These are phyloP conservation scores for Phytophthora aleatoria DNA, from an alignment of 352 stramenopile species.

Conservation along the genomic window DNA sequence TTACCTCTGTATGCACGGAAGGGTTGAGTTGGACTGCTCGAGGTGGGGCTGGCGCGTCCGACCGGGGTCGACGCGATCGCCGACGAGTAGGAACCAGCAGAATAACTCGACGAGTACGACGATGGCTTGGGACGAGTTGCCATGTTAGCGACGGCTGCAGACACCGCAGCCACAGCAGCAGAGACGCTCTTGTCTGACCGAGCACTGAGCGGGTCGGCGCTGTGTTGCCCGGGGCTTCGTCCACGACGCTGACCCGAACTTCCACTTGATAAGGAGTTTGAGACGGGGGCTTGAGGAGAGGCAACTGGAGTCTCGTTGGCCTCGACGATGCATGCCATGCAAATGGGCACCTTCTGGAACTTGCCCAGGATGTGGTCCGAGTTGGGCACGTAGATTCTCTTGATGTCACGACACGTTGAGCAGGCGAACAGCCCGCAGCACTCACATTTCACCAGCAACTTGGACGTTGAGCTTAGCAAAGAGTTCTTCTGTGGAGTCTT, in stretches of 20 bases:
- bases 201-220: conserved; percentile 15
- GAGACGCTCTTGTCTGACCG: conserved; percentile 22
- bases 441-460: conserved; percentile 49
- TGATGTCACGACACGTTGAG: conserved; percentile 46
- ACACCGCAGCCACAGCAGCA: conserved; percentile 21
- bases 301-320: conserved; percentile 28
- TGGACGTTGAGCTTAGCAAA: conserved; percentile 36
- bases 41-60: conserved; percentile 1
- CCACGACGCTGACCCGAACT: conserved; percentile 6
- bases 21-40: conserved; percentile 11
- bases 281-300: conserved; percentile 2
- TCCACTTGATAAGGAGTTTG: conserved; percentile 22
- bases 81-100: conserved; percentile 24
- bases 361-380: conserved; percentile 42
- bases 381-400: conserved; percentile 53
- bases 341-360: conserved; percentile 48
- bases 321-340: conserved; percentile 49
- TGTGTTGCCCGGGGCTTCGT: conserved; percentile 14
- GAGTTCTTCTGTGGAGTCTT: conserved; percentile 45
- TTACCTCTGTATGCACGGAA: conserved; percentile 22
- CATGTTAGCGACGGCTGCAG: conserved; percentile 12
- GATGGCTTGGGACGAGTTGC: conserved; percentile 20
- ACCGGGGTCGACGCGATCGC: conserved; percentile 4
- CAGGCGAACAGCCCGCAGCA: conserved; percentile 58
- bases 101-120: conserved; percentile 28